Conservation (phyloP, 2,329 filamentous ascomycete species). For the Fusarium irregulare region DNA sequence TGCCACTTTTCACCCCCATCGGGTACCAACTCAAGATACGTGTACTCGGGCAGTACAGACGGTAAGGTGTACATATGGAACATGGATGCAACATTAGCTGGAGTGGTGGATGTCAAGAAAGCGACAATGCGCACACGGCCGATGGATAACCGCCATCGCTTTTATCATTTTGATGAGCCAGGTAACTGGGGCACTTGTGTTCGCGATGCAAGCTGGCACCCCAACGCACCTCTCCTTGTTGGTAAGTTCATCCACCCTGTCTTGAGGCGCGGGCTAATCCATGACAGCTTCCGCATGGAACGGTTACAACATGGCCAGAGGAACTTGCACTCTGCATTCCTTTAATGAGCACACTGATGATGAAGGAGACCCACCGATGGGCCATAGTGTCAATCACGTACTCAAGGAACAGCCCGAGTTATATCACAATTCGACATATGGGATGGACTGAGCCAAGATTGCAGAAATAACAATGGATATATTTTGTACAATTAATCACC, state of each 20-base stretch:
- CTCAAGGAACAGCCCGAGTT: constrained; percentile 56
- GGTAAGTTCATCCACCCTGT: constrained; percentile 55
- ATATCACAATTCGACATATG: constrained; percentile 40
- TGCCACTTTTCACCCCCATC: constrained; percentile 93
- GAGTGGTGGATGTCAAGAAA: constrained; percentile 79
- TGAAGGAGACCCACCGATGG: constrained; percentile 71
- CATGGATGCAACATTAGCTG: constrained; percentile 85
- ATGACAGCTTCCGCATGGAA: constrained; percentile 82
- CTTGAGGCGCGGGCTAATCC: constrained; percentile 22
- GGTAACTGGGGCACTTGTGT: constrained; percentile 80
- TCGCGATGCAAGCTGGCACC: constrained; percentile 91
- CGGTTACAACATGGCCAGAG: constrained; percentile 76
- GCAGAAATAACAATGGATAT: constrained; percentile 41
- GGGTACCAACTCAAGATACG: constrained; percentile 89
- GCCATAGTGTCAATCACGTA: constrained; percentile 69
- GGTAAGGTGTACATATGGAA: constrained; percentile 94
- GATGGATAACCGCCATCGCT: constrained; percentile 63
- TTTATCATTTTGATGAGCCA: constrained; percentile 67
- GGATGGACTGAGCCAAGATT: constrained; percentile 23
- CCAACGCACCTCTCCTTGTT: constrained; percentile 81
- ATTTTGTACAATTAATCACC: constrained; percentile 43
- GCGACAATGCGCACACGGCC: constrained; percentile 74
- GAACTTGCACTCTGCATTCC: constrained; percentile 81
- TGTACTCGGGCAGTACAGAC: constrained; percentile 91
- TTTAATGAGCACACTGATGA: constrained; percentile 75